Evolutionary conservation across 371 early-diverging fungal genomes (phyloP), one percentile per base, ranked within the genome.

Genomic region (Mortierella sp.): DNA sequence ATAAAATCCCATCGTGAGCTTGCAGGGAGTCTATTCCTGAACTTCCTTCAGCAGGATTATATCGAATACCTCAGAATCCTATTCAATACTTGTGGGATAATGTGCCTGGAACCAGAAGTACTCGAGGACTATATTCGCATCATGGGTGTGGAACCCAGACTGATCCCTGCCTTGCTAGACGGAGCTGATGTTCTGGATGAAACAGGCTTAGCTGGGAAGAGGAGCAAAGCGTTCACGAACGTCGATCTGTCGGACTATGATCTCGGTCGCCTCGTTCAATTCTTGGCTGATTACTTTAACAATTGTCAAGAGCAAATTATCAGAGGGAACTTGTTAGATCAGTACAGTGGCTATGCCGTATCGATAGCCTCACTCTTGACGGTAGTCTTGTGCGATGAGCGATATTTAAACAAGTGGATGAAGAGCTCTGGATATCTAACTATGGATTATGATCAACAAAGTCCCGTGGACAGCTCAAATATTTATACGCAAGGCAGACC

Each of bases 1-100:
- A 73, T 81, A 55, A 81, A 73, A 43, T 72, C 76, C 1, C 83
- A 81, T 49, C 76, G 83, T 14, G 77, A 76, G 35, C 64, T 81
- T n/a, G 83, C 83, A 1, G 83, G 83, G 0, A 81, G 76, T 0
- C 22, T 81, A 9, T 66, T 76, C 22, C 14, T 76, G 57, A 81
- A 81, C 28, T 76, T 76, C 55, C 40, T 76, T 59, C 66, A 73
- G 35, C 73, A 76, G 40, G 83, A 81, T 43, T 73, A 76, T 61
- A 59, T 81, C 22, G 77, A 81, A 18, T 81, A 76, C 40, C 71
- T 81, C 30, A 30, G 83, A 39, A 81, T 76, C 49, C 61, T 81
- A 11, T 70, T 81, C 28, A 68, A 81, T 64, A 76, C 83, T 12
- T 81, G 77, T 28, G 77, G 73, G 5, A 81, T 66, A 26, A 81